A percentile compares a stretch with the other conserved stretches of the same genome.
Evolutionary conservation across 768 basidiomycete genomes (phyloP).

Genomic region (Lentinus brumalis): DNA sequence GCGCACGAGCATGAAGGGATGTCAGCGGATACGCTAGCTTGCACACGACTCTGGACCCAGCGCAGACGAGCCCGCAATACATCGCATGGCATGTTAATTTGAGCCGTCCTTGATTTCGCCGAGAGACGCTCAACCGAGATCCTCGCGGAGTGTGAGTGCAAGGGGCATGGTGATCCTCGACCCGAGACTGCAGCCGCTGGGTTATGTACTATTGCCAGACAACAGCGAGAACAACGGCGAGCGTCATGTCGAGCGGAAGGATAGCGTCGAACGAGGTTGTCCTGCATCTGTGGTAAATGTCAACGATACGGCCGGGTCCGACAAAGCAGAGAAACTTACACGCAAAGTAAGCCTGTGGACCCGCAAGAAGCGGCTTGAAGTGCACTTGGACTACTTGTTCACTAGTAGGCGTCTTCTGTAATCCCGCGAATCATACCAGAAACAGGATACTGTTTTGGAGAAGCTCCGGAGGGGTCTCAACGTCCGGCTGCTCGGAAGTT

Average conservation of each 20-base stretch:
- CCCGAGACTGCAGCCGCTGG: conserved; percentile 74
- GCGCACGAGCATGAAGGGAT: too few species aligned
- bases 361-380: conserved; percentile 83
- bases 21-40: too few species aligned
- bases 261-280: conserved; percentile 76
- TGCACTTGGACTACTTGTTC: conserved; percentile 74
- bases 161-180: conserved; percentile 50
- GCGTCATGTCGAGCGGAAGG: conserved; percentile 83
- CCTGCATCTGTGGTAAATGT: conserved; percentile 61
- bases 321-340: conserved; percentile 45
- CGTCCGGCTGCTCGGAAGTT: conserved; percentile 72
- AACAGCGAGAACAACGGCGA: conserved; percentile 66
- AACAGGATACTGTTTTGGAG: conserved; percentile 40
- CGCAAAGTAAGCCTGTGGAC: conserved; percentile 83
- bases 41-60: too few species aligned
- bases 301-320: background rate
- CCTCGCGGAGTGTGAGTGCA: too few species aligned
- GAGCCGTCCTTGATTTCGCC: too few species aligned
- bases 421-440: conserved; percentile 3
- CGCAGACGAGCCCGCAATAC: too few species aligned
- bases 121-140: too few species aligned
- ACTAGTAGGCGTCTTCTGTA: conserved; percentile 33
- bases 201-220: conserved; percentile 62
- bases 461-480: conserved; percentile 73
- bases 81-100: too few species aligned